Evolutionary conservation across 768 basidiomycete genomes (phyloP).

Genomic region (Imleria badia): DNA sequence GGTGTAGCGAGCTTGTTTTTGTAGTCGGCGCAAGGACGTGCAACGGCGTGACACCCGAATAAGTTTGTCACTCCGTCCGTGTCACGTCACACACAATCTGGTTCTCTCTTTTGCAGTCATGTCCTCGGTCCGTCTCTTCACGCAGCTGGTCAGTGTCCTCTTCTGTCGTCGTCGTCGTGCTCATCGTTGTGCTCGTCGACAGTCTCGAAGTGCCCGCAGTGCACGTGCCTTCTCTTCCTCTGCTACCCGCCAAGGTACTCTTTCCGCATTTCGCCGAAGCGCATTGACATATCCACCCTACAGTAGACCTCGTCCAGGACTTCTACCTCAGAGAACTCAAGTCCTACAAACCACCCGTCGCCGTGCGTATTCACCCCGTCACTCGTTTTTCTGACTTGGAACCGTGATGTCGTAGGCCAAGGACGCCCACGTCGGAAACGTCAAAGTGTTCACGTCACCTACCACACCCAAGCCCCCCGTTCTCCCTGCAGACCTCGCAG

Average conservation of each 20-base stretch:
- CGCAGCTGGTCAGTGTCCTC: conserved; percentile 43
- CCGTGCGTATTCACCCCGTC: conserved; percentile 47
- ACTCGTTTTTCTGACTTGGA: not conserved
- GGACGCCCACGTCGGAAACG: conserved; percentile 85
- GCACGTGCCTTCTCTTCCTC: conserved; percentile 62
- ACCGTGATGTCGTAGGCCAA: conserved; percentile 56
- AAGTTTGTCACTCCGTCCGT: conserved; percentile 25
- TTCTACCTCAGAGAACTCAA: conserved; percentile 89
- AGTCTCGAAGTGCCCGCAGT: conserved; percentile 48
- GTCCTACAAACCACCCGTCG: conserved; percentile 75
- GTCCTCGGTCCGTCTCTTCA: conserved; percentile 56
- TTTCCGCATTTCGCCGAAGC: conserved; percentile 29
- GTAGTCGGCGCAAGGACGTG: not conserved
- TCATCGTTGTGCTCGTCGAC: conserved; percentile 8
- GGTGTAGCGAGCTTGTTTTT: not conserved
- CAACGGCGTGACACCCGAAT: conserved; percentile 24
- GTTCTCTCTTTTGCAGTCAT: conserved; percentile 49
- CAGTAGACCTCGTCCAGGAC: conserved; percentile 87
- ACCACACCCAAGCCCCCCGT: conserved; percentile 70
- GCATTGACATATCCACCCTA: not conserved
- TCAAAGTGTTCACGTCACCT: conserved; percentile 81
- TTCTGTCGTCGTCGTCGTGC: conserved; percentile 2
- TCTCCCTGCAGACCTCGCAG: conserved; percentile 82
- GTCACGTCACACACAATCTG: conserved; percentile 48
- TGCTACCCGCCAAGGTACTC: conserved; percentile 60